A percentile compares a stretch with the other conserved stretches of the same genome.
phyloP scores from a whole-genome alignment of 192 early-diverging fungal species.

The Obelidium mucronatum region DNA sequence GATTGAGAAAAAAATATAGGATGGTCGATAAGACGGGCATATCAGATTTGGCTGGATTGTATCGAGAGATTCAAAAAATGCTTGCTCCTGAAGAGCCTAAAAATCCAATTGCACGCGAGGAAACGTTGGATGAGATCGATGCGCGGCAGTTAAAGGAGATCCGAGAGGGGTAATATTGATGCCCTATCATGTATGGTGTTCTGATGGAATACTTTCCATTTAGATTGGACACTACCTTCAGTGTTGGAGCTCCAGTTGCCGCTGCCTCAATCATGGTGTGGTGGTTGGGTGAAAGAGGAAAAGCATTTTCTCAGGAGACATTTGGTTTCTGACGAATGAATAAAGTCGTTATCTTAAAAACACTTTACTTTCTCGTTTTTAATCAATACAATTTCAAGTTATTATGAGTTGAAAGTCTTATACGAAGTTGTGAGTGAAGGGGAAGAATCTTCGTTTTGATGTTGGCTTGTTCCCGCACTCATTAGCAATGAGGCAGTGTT shows the following conservation, averaged over 20 bases:
- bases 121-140: constrained; percentile 14
- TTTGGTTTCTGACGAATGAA: constrained; percentile 4
- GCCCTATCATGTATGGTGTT: not conserved
- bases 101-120: not conserved
- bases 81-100: not conserved
- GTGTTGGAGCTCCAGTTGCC: constrained; percentile 17
- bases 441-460: too few species aligned
- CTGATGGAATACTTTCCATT: not conserved
- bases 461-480: too few species aligned
- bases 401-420: too few species aligned
- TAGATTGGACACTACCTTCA: constrained; percentile 16
- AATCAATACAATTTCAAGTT: too few species aligned
- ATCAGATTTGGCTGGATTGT: not conserved
- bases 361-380: too few species aligned
- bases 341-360: too few species aligned
- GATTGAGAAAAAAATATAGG: not conserved
- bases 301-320: not conserved
- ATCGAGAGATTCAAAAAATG: constrained; percentile 3
- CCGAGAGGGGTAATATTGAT: constrained; percentile 2
- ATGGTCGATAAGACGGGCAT: constrained; percentile 7
- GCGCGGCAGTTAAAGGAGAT: constrained; percentile 19
- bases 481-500: too few species aligned
- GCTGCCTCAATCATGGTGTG: constrained; percentile 17
- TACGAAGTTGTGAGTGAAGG: too few species aligned
- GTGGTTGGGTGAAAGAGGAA: constrained; percentile 15